These are phyloP conservation scores for Lagenidium giganteum DNA, from an alignment of 352 stramenopile genomes.

Conservation along the genomic window DNA sequence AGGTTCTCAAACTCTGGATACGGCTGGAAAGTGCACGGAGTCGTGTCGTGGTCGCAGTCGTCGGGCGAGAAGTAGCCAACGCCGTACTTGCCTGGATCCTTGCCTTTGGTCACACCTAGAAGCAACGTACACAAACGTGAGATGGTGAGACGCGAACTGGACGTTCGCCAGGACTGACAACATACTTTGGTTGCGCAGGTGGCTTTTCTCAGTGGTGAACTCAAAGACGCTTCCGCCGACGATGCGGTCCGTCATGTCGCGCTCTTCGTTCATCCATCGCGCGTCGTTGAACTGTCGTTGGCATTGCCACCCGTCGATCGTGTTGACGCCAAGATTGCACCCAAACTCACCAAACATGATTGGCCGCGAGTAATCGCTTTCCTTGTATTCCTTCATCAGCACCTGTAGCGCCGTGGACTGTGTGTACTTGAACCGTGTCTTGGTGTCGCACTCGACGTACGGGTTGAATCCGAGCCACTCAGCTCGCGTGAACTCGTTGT, in stretches of 20 bases:
- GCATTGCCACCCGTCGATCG: slow-evolving; percentile 40
- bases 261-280: slow-evolving; percentile 22
- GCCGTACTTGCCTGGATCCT: slow-evolving; percentile 62
- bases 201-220: slow-evolving; percentile 18
- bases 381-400: slow-evolving; percentile 44
- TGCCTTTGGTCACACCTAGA: slow-evolving; percentile 17
- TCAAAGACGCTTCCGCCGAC: slow-evolving; percentile 21
- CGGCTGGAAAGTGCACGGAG: slow-evolving; percentile 47
- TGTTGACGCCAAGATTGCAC: slow-evolving; percentile 47
- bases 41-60: slow-evolving; percentile 57
- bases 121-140: no score
- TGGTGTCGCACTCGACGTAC: slow-evolving; percentile 42
- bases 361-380: slow-evolving; percentile 30
- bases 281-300: slow-evolving; percentile 49
- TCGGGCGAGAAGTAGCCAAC: slow-evolving; percentile 69
- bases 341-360: slow-evolving; percentile 60
- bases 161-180: no score
- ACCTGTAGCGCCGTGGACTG: slow-evolving; percentile 35
- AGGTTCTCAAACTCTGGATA: slow-evolving; percentile 75
- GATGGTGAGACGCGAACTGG: no score
- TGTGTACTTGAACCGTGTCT: slow-evolving; percentile 28
- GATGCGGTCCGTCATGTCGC: slow-evolving; percentile 15
- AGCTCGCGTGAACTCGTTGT: slow-evolving; percentile 41
- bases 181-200: no score
- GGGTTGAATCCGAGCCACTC: slow-evolving; percentile 46